Evolutionary conservation across 164 flowering plant genomes (phyloP).

Genomic region (Warburgia ugandensis): DNA sequence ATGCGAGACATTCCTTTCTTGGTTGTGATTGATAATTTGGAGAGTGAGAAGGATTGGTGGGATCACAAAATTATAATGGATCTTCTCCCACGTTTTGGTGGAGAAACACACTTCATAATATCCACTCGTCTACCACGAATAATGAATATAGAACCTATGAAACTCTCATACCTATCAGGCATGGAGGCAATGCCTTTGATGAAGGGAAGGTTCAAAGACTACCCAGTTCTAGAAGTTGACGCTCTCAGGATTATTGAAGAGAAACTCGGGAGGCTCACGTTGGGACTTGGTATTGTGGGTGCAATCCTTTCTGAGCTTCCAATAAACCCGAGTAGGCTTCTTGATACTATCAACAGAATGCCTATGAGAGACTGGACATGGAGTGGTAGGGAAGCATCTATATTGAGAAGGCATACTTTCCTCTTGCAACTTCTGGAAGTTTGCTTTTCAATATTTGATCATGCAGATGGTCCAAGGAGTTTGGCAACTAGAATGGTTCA

Average conservation of each 20-base stretch:
- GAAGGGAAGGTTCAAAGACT: constrained; percentile 58
- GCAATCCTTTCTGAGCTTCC: constrained; percentile 87
- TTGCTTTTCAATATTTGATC: constrained; percentile 93
- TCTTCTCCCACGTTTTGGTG: constrained; percentile 94
- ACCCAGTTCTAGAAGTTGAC: constrained; percentile 59
- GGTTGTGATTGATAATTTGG: constrained; percentile 84
- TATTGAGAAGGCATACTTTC: constrained; percentile 50
- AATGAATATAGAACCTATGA: constrained; percentile 81
- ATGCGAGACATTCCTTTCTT: constrained; percentile 88
- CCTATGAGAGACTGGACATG: constrained; percentile 53
- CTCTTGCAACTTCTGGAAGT: constrained; percentile 83
- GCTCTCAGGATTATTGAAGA: constrained; percentile 73
- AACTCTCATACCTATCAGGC: constrained; percentile 78
- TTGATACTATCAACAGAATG: constrained; percentile 77
- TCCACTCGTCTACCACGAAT: constrained; percentile 73
- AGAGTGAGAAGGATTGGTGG: constrained; percentile 98
- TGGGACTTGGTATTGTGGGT: constrained; percentile 78
- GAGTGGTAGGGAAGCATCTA: constrained; percentile 44
- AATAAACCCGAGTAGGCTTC: constrained; percentile 69
- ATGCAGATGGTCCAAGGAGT: constrained; percentile 83
- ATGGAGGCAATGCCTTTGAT: constrained; percentile 84
- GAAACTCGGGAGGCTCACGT: constrained; percentile 71
- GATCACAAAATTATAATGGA: constrained; percentile 80
- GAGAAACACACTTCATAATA: constrained; percentile 74
- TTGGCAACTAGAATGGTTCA: constrained; percentile 84